Percentiles rank a stretch among this genome's conserved stretches.
These are phyloP conservation scores for Paraphoma sp. DNA, from an alignment of 2,329 filamentous ascomycete species.

Conservation along the genomic window DNA sequence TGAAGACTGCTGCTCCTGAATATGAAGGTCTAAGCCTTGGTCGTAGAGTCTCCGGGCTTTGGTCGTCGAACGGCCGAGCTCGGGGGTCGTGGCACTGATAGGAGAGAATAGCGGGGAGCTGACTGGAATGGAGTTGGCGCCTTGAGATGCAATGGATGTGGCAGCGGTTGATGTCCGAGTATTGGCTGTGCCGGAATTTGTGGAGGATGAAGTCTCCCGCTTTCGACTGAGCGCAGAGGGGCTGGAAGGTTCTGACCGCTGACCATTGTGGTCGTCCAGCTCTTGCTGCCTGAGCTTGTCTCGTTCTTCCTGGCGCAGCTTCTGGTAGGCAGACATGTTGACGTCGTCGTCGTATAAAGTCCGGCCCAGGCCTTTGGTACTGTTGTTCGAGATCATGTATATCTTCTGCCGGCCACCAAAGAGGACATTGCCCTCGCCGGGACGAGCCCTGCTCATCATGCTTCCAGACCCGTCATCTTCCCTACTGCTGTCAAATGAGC, in stretches of 20 bases:
- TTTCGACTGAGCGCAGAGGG: slow-evolving; percentile 71
- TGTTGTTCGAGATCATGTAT: slow-evolving; percentile 74
- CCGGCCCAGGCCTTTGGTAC: slow-evolving; percentile 58
- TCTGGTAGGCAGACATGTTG: slow-evolving; percentile 81
- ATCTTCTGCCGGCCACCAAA: slow-evolving; percentile 97
- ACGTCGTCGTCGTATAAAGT: slow-evolving; percentile 88
- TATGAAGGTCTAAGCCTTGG: slow-evolving; percentile 77
- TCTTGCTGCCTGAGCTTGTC: slow-evolving; percentile 49
- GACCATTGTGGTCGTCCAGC: slow-evolving; percentile 46
- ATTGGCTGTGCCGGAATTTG: slow-evolving; percentile 73
- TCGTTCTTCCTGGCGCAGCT: slow-evolving; percentile 64
- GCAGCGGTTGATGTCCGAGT: slow-evolving; percentile 81
- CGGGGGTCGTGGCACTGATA: slow-evolving; percentile 37
- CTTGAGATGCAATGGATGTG: slow-evolving; percentile 84
- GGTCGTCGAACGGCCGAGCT: slow-evolving; percentile 69
- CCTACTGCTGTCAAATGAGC: slow-evolving; percentile 68
- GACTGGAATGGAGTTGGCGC: slow-evolving; percentile 43
- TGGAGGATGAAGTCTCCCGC: slow-evolving; percentile 84
- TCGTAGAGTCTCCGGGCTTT: slow-evolving; percentile 82
- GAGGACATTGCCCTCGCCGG: slow-evolving; percentile 86
- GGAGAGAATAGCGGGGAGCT: slow-evolving; percentile 37
- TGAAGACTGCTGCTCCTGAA: slow-evolving; percentile 80
- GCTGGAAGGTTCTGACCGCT: slow-evolving; percentile 55
- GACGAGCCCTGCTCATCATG: slow-evolving; percentile 84
- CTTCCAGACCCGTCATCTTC: slow-evolving; percentile 75